Evolutionary conservation across 352 stramenopile species (phyloP), one percentile per base, ranked within the genome.

Genomic region (Saprolegnia parasitica): DNA sequence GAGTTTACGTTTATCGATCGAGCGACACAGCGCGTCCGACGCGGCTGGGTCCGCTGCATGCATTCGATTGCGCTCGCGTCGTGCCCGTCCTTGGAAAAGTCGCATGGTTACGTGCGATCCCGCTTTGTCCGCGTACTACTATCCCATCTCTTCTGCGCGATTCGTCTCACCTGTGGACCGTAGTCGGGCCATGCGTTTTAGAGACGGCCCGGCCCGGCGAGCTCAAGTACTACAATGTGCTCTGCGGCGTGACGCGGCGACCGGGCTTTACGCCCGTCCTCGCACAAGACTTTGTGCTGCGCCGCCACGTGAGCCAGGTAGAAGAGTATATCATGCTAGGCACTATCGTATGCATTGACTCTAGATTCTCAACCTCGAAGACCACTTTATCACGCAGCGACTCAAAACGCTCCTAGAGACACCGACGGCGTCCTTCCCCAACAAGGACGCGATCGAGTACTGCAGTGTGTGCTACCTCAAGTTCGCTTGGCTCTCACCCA

Each of bases 291-390:
- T 55, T 29, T 55, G 47, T 55, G 2, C 5, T 55, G 47, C 47
- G 47, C 2, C 47, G 47, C 47, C 47, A 55, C 47, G 47, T 55
- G 24, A 55, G n/a, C 47, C 47, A 55, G 24, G 47, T 55, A 55
- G n/a, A n/a, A n/a, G n/a, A n/a, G n/a, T n/a, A n/a, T n/a, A n/a
- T n/a, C n/a, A n/a, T n/a, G n/a, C n/a, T n/a, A n/a, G n/a, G n/a
- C n/a, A n/a, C 35, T 2, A 23, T 40, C 24, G 18, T 62, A 40
- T n/a, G n/a, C 16, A 18, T 23, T 24, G 26, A 52, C 15, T 5
- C 6, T 67, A 67, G 60, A 24, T 56, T 26, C 35, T 67, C n/a
- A 67, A 56, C 47, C 29, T 67, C 16, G 60, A 67, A 67, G 60
- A 67, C 11, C 11, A 67, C 58, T 67, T 67, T 18, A 40, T 56